Conservation (phyloP, 805 yeast genomes). For the Starmera dryadoides region DNA sequence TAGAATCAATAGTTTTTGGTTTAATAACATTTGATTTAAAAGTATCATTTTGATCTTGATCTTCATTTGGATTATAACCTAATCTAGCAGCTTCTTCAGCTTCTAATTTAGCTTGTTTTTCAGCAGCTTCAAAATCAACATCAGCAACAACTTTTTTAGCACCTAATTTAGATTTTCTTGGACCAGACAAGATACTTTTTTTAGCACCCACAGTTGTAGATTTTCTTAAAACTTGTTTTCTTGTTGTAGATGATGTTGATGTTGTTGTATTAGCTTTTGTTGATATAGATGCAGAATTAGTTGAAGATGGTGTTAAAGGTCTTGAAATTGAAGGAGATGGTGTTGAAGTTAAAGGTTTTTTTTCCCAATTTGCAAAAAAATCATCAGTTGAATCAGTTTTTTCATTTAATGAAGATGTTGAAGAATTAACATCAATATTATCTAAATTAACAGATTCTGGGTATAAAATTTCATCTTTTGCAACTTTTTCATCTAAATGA, state of each 20-base stretch:
- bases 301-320: constrained; percentile 17
- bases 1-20: constrained; percentile 7
- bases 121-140: constrained; percentile 57
- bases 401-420: constrained; percentile 26
- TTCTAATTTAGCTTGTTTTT: constrained; percentile 77
- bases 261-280: constrained; percentile 13
- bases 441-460: constrained; percentile 73
- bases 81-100: constrained; percentile 50
- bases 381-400: constrained; percentile 59
- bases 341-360: constrained; percentile 46
- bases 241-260: constrained; percentile 11
- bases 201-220: constrained; percentile 26
- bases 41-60: constrained; percentile 8
- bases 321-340: constrained; percentile 26
- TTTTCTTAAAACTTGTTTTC: constrained; percentile 22
- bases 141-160: constrained; percentile 51
- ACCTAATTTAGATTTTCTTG: constrained; percentile 52
- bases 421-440: constrained; percentile 30
- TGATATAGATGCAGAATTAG: constrained; percentile 15
- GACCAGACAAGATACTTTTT: constrained; percentile 42
- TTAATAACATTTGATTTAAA: constrained; percentile 8
- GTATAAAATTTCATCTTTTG: constrained; percentile 56
- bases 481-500: constrained; percentile 64
- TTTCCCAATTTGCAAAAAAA: constrained; percentile 88
- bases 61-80: constrained; percentile 34